Evolutionary conservation across 208 protist genomes (phyloP), one percentile per base, ranked within the genome.

Genomic region (Leptomonas pyrrhocoris): DNA sequence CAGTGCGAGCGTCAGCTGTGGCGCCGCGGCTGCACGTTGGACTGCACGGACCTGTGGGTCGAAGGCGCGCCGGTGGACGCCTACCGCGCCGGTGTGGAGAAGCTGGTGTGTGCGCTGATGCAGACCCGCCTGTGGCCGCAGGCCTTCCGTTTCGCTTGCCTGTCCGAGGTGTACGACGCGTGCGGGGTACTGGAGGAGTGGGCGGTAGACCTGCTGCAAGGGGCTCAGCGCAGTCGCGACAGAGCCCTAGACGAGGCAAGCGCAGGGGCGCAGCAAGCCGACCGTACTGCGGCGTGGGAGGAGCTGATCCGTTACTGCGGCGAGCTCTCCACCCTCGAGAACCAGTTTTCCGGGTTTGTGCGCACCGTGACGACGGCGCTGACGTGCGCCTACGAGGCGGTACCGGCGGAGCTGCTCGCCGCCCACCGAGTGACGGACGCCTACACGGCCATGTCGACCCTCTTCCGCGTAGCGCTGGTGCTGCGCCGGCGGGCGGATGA

Each of bases 1-100:
- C 80, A 85, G 79, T 95, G 90, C 77, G 90, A 95, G 80, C 81
- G 81, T 13, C 73, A 83, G 69, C 75, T 95, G 28, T 75, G 82
- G 77, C 68, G 74, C 7, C 79, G 73, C 36, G 81, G 86, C 63
- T 77, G 78, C 79, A 80, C 68, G 45, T 77, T 93, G 21, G 88
- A 95, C 74, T 92, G 84, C 76, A 83, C 84, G 1, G 85, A 92
- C 57, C 70, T 93, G 43, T 95, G 90, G 90, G 58, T 89, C 21
- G 83, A 89, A 27, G 82, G 83, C 5, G 80, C 81, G 9, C 79
- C 81, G 2, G 46, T 28, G 15, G 73, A 61, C 3, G 78, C 78
- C 63, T 82, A 83, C 68, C 59, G 38, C 43, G 69, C 69, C 23
- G 83, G 74, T 28, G 81, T 90, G 27, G 62, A 76, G 54, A 65